Base-by-base conservation (phyloP, 2,329 filamentous ascomycete species). In the Blastomyces silverae region DNA sequence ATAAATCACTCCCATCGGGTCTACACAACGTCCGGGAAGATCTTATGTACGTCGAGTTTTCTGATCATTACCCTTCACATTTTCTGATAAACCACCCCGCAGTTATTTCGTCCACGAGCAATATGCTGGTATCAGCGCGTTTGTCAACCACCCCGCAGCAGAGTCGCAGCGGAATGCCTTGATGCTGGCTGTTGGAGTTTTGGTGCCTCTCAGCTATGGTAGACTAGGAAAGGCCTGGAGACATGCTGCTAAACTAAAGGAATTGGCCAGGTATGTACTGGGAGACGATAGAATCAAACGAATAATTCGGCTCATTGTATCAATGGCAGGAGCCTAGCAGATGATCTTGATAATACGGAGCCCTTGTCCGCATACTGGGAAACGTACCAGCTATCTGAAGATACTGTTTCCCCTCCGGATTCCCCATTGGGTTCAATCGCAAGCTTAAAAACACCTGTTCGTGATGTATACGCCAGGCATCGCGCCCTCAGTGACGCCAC, bases 1-100 rank as follows among this genome's bases (percentile, higher is more conserved):
- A 92, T 84, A 97, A 97, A 79, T 95, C 91, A 67, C 83, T 99
- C 58, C 94, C 94, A 2, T 97, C 93, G 0, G 94, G 94, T 31
- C 78, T 97, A 61, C 94, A 99, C 78, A 89, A 91, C 65, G 91
- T 97, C 25, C 82, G 88, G 42, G 87, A 92, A 69, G 94, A 99
- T 76, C 82, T 97, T 62, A 82, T 89, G 77, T 85, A 78, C 62
- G n/a, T 56, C 52, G 17, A 22, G 17, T 20, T 48, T 20, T n/a
- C 28, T 6, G 39, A 7, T 37, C 44, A 31, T 61, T n/a, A 2
- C 25, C 44, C 13, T 34, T 28, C 8, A 25, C 44, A 50, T 28
- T 34, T 37, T 44, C 42, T 63, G 6, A 63, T n/a, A 39, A 39
- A 11, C 64, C 5, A 25, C 15, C 50, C 39, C 13, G 17, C 70